phyloP scores from a whole-genome alignment of 345 rosid genomes.

The Citropsis articulata region DNA sequence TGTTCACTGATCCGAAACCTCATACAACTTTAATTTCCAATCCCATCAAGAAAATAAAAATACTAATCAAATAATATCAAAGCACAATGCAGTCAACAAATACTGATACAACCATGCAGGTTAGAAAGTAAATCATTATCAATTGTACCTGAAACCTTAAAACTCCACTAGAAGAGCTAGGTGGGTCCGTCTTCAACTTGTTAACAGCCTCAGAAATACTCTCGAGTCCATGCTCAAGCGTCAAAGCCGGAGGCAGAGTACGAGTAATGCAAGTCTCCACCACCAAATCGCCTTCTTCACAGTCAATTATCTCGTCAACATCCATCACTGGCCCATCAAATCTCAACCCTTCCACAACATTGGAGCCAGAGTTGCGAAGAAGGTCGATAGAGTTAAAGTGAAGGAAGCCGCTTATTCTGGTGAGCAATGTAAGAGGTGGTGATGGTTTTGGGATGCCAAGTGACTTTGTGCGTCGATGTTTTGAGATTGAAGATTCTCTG shows the following conservation, averaged over 20 bases:
- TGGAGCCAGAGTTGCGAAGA: background rate
- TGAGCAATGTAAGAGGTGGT: constrained; percentile 13
- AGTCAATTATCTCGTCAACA: constrained; percentile 24
- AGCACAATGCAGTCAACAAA: background rate
- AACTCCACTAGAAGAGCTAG: constrained; percentile 48
- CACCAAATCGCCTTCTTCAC: constrained; percentile 46
- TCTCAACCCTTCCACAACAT: constrained; percentile 38
- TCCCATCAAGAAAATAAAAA: background rate
- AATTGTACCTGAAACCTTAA: constrained; percentile 66
- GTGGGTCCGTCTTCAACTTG: constrained; percentile 61
- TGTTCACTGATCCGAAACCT: background rate
- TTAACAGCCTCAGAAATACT: constrained; percentile 56
- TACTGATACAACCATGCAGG: background rate
- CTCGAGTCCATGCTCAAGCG: constrained; percentile 64
- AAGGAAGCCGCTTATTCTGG: constrained; percentile 2
- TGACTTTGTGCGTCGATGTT: background rate
- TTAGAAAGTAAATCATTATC: background rate
- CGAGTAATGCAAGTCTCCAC: constrained; percentile 66
- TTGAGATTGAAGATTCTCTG: background rate
- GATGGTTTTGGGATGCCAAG: constrained; percentile 5
- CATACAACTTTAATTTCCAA: background rate
- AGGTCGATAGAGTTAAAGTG: constrained; percentile 7
- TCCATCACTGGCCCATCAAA: constrained; percentile 57
- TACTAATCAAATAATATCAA: background rate
- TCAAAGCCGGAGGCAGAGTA: constrained; percentile 76